phyloP scores from a whole-genome alignment of 1,284 basidiomycete genomes.

The Cutaneotrichosporon spelunceum region DNA sequence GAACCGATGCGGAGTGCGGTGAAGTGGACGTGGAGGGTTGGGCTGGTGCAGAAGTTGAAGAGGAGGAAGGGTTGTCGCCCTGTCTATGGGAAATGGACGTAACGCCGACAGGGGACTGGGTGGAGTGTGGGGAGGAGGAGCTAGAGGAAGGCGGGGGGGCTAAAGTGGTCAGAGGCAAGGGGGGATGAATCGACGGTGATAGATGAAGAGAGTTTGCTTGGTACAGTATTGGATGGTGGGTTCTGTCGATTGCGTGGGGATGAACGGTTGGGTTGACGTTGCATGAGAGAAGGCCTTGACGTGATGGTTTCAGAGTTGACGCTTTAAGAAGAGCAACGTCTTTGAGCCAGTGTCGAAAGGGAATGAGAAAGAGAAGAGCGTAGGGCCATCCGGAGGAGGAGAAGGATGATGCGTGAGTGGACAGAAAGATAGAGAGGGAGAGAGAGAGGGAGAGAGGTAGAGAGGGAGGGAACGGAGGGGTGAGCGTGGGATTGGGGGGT shows the following conservation, averaged over 20 bases:
- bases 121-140: constrained; percentile 5
- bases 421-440: neutral
- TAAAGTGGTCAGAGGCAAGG: constrained; percentile 2
- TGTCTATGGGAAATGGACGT: constrained; percentile 5
- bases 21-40: constrained; percentile 3
- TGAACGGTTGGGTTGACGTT: constrained; percentile 20
- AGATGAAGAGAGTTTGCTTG: neutral
- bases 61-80: constrained; percentile 4
- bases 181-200: constrained; percentile 9
- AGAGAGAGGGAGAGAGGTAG: neutral
- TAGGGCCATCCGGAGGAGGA: too few species aligned
- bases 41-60: neutral
- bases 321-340: neutral
- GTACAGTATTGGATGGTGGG: neutral
- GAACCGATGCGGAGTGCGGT: neutral
- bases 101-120: constrained; percentile 11
- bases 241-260: constrained; percentile 15
- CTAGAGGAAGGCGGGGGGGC: constrained; percentile 3
- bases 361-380: neutral
- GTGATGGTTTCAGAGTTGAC: neutral
- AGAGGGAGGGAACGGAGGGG: neutral
- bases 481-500: too few species aligned
- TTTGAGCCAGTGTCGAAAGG: neutral
- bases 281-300: constrained; percentile 31
- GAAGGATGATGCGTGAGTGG: neutral